Percentiles rank a stretch among this genome's conserved stretches.
Conservation (phyloP, 768 basidiomycete genomes). For the Russula abietina region DNA sequence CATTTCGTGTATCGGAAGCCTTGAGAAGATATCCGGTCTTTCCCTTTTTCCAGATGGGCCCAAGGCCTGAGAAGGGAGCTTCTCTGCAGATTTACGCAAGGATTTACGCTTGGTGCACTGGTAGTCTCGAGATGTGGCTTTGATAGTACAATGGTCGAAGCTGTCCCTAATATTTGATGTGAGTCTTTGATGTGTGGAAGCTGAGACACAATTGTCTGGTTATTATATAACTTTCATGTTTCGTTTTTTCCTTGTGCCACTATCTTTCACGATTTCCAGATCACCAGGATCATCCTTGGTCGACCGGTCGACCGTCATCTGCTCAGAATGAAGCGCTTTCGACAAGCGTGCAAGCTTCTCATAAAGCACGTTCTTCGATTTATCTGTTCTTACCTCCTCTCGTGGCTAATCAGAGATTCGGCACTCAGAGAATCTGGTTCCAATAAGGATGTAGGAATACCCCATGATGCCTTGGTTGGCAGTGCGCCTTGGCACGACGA, state of each 20-base stretch:
- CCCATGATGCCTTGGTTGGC: not conserved
- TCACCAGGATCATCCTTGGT: not conserved
- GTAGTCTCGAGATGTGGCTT: not conserved
- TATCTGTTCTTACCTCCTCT: not conserved
- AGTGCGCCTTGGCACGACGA: not conserved
- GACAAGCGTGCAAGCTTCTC: constrained; percentile 7
- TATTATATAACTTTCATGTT: constrained; percentile 1
- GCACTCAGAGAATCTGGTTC: constrained; percentile 4
- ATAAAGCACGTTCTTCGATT: constrained; percentile 2
- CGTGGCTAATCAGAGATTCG: not conserved
- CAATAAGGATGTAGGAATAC: not conserved
- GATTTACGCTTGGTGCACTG: not conserved
- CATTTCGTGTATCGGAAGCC: not conserved
- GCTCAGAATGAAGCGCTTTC: constrained; percentile 6
- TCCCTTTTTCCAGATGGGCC: not conserved
- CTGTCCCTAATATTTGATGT: too few relatives aligned
- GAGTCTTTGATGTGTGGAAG: constrained; percentile 1
- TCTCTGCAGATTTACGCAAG: not conserved
- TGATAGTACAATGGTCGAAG: not conserved
- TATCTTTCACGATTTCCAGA: not conserved
- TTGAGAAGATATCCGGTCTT: not conserved
- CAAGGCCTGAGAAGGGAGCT: not conserved
- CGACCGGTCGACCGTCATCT: not conserved
- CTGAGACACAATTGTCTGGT: not conserved
- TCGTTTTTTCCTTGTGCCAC: not conserved